Conservation (phyloP, 495 filamentous ascomycete species). For the Neurospora sp. region DNA sequence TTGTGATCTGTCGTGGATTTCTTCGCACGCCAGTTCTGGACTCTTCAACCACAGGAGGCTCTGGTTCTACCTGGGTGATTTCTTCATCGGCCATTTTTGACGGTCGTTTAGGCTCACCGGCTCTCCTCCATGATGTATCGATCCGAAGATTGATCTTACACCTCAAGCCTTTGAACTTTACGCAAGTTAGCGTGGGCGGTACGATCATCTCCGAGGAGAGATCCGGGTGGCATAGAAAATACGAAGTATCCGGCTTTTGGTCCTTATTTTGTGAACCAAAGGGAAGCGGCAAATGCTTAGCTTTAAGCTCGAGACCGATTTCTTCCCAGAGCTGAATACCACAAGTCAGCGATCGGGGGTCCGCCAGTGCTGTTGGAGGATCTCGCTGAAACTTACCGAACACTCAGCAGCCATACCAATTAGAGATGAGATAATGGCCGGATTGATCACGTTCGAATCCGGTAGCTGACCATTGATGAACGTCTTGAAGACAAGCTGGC, state of each 20-base stretch:
- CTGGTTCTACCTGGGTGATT: not conserved
- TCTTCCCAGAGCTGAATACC: conserved; percentile 16
- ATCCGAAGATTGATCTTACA: conserved; percentile 12
- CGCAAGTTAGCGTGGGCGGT: conserved; percentile 14
- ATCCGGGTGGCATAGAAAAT: conserved; percentile 20
- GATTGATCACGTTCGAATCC: not conserved
- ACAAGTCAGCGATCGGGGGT: not conserved
- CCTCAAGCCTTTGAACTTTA: conserved; percentile 22
- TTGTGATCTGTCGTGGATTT: not conserved
- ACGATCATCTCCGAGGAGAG: conserved; percentile 16
- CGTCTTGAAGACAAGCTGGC: conserved; percentile 13
- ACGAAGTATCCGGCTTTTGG: conserved; percentile 2
- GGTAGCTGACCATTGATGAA: conserved; percentile 8
- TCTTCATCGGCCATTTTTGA: not conserved
- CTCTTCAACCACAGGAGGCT: not conserved
- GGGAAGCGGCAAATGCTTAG: conserved; percentile 3
- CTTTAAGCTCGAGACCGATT: conserved; percentile 14
- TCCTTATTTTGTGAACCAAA: not conserved
- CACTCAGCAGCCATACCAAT: conserved; percentile 8
- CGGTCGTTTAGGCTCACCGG: not conserved
- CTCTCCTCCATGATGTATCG: not conserved
- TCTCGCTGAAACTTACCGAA: conserved; percentile 2
- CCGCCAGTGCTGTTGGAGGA: not conserved
- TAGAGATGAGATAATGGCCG: not conserved
- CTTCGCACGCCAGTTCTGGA: not conserved